Percentiles rank a stretch among this genome's conserved stretches.
Evolutionary conservation across 1,284 basidiomycete genomes (phyloP).

Genomic region (Bjerkandera adusta): DNA sequence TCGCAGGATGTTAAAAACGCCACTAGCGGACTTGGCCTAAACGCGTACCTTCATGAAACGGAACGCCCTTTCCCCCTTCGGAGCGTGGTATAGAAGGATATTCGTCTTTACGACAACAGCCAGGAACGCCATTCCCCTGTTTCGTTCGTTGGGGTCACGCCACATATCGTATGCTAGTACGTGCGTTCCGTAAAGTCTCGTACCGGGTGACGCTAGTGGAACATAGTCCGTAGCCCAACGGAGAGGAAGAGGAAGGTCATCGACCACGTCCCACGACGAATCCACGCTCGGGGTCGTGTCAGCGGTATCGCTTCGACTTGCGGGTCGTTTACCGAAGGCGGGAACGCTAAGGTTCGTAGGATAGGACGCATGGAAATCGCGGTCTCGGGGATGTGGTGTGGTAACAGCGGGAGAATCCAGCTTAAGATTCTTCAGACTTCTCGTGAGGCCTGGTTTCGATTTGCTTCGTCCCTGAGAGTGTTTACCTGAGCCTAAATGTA

Average conservation of each 20-base stretch:
- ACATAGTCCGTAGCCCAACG: conserved; percentile 83
- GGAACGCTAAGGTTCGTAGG: too few species aligned
- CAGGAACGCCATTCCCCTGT: conserved; percentile 58
- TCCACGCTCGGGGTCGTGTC: conserved; percentile 39
- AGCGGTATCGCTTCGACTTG: too few species aligned
- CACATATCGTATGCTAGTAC: conserved; percentile 68
- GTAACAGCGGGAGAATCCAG: conserved; percentile 47
- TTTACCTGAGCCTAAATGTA: conserved; percentile 59
- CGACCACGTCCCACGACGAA: conserved; percentile 69
- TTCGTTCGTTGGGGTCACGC: conserved; percentile 48
- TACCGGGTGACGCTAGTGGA: conserved; percentile 62
- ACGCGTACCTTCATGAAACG: conserved; percentile 67
- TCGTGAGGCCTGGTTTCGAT: conserved; percentile 55
- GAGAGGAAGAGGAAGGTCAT: conserved; percentile 70
- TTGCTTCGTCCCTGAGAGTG: conserved; percentile 52
- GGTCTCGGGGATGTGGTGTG: conserved; percentile 25
- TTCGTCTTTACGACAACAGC: conserved; percentile 74
- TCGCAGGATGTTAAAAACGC: neutral
- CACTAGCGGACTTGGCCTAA: conserved; percentile 4
- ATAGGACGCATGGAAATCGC: conserved; percentile 16
- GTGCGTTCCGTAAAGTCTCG: conserved; percentile 56
- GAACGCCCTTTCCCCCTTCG: conserved; percentile 78
- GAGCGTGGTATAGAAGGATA: conserved; percentile 75
- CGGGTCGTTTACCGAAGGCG: too few species aligned
- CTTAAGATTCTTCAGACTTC: conserved; percentile 54